Percentiles rank a stretch among this genome's conserved stretches.
phyloP scores from a whole-genome alignment of 2,329 filamentous ascomycete genomes.

The Piedraia hortae region DNA sequence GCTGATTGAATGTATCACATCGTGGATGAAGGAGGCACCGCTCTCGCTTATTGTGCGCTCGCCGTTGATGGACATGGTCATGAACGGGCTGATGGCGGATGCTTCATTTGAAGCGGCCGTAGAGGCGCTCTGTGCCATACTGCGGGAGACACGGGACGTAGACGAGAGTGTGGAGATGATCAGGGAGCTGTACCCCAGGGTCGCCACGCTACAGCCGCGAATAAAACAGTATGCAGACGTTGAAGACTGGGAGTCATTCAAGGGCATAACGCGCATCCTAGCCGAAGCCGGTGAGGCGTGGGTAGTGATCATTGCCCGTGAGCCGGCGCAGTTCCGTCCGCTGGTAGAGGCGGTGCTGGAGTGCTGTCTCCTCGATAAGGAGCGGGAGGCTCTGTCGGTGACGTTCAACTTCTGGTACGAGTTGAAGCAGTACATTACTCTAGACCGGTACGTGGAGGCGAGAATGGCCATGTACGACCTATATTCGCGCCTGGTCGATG shows the following conservation, averaged over 20 bases:
- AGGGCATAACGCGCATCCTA: slow-evolving; percentile 70
- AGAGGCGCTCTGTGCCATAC: slow-evolving; percentile 77
- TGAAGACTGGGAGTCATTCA: slow-evolving; percentile 65
- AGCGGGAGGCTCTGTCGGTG: slow-evolving; percentile 71
- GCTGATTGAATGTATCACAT: slow-evolving; percentile 82
- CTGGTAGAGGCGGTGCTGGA: slow-evolving; percentile 83
- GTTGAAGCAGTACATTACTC: slow-evolving; percentile 77
- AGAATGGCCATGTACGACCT: slow-evolving; percentile 51
- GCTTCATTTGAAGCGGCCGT: slow-evolving; percentile 63
- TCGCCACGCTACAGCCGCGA: slow-evolving; percentile 49
- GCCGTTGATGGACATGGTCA: slow-evolving; percentile 53
- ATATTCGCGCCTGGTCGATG: slow-evolving; percentile 71
- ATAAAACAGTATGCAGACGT: slow-evolving; percentile 48
- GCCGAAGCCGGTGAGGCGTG: slow-evolving; percentile 82
- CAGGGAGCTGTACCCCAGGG: slow-evolving; percentile 50
- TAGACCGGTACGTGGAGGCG: slow-evolving; percentile 70
- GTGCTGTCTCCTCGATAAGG: slow-evolving; percentile 62
- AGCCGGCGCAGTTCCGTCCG: slow-evolving; percentile 53
- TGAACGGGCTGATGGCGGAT: slow-evolving; percentile 49
- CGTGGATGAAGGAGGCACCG: slow-evolving; percentile 85
- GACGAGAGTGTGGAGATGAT: slow-evolving; percentile 71
- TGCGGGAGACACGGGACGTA: slow-evolving; percentile 75
- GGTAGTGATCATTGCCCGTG: slow-evolving; percentile 70
- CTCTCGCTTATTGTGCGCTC: slow-evolving; percentile 61
- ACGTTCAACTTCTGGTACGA: slow-evolving; percentile 98